A percentile compares a stretch with the other conserved stretches of the same genome.
Evolutionary conservation across 2,329 filamentous ascomycete species (phyloP).

Genomic region (Hirsutella thompsonii): DNA sequence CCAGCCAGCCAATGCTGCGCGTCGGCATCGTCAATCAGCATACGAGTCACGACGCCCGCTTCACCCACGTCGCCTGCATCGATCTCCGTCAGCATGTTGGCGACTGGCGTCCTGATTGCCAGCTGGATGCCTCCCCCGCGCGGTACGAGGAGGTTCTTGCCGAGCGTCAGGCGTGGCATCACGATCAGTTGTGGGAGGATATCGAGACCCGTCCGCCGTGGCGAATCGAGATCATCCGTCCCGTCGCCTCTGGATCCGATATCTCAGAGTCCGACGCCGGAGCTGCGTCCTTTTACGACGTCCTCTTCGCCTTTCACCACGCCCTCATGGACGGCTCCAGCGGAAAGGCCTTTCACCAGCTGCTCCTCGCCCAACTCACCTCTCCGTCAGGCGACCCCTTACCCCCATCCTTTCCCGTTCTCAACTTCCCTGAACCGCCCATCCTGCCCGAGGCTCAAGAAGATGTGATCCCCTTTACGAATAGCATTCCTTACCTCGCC

Average conservation of each 20-base stretch:
- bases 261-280: constrained; percentile 1
- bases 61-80: constrained; percentile 28
- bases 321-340: constrained; percentile 37
- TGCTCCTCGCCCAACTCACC: constrained; percentile 29
- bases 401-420: constrained; percentile 6
- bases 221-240: constrained; percentile 27
- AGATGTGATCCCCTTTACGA: constrained; percentile 23
- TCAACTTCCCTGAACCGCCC: constrained; percentile 17
- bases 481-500: constrained; percentile 27
- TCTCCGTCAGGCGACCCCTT: background rate
- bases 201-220: constrained; percentile 29
- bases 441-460: constrained; percentile 27
- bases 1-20: constrained; percentile 31
- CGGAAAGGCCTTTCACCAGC: constrained; percentile 33
- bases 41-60: constrained; percentile 24
- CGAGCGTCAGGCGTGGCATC: constrained; percentile 21
- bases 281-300: constrained; percentile 17
- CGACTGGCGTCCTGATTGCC: no score
- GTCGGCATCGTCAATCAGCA: constrained; percentile 34
- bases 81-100: constrained; percentile 29
- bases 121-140: no score
- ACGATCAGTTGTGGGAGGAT: constrained; percentile 27
- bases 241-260: constrained; percentile 3
- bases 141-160: constrained; percentile 19
- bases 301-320: constrained; percentile 39